Percentiles rank a stretch among this genome's conserved stretches.
These are phyloP conservation scores for Aureobasidium sp. DNA, from an alignment of 2,329 filamentous ascomycete species.

Conservation along the genomic window DNA sequence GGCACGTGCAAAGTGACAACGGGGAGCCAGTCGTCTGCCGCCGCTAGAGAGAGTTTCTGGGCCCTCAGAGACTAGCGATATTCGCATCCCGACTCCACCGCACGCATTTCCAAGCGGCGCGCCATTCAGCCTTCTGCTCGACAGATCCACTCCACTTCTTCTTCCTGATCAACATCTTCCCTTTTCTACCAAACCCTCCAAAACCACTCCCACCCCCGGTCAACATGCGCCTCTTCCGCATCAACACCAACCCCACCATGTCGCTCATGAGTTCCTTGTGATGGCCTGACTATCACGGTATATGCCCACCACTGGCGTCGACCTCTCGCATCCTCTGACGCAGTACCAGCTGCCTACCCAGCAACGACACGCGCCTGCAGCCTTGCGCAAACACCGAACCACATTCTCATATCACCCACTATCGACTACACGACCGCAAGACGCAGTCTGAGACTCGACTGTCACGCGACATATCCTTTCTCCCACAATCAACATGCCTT, in stretches of 20 bases:
- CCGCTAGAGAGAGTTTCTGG: not conserved
- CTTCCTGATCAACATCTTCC: not conserved
- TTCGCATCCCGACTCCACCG: not conserved
- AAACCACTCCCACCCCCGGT: not conserved
- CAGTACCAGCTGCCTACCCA: not conserved
- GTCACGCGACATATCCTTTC: slow-evolving; percentile 5
- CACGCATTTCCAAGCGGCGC: not conserved
- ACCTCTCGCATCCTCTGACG: not conserved
- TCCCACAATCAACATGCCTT: not conserved
- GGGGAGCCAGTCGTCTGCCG: not conserved
- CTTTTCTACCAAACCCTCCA: not conserved
- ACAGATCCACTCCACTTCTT: not conserved
- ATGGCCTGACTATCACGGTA: slow-evolving; percentile 6
- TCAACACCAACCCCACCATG: slow-evolving; percentile 4
- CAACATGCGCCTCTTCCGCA: slow-evolving; percentile 7
- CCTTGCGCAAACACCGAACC: not conserved
- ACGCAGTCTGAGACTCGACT: not conserved
- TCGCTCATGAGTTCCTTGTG: not conserved
- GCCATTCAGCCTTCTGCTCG: not conserved
- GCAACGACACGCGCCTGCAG: not conserved
- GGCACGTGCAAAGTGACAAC: not conserved
- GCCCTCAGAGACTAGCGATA: not conserved
- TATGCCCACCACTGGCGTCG: not conserved
- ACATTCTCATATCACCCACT: not conserved
- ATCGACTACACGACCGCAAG: not conserved